These are phyloP conservation scores for Phaseolus lunatus DNA, from an alignment of 306 rosid species.

Conservation along the genomic window DNA sequence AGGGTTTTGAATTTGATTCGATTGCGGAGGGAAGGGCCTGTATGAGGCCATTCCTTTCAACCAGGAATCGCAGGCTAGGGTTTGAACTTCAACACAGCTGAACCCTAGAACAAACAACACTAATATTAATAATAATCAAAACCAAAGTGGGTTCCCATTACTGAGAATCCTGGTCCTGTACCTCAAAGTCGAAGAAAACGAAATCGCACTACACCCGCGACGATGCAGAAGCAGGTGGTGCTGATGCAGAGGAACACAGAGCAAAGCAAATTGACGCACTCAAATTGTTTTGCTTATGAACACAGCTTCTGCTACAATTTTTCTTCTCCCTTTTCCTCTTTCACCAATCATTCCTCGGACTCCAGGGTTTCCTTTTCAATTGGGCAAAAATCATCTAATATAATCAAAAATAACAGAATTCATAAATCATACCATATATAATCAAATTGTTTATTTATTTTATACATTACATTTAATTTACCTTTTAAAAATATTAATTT, in stretches of 20 bases:
- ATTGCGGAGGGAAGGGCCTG: conserved; percentile 83
- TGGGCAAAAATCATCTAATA: neutral
- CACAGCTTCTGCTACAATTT: neutral
- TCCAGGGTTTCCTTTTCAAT: neutral
- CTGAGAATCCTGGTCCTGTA: neutral
- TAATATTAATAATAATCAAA: neutral
- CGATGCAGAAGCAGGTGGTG: neutral
- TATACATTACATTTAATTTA: no score
- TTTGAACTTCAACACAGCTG: conserved; percentile 22
- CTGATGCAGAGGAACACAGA: neutral
- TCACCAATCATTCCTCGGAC: neutral
- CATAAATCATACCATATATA: neutral
- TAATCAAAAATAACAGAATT: neutral
- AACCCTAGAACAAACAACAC: conserved; percentile 29
- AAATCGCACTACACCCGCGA: neutral
- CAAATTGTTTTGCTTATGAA: neutral
- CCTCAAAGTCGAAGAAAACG: neutral
- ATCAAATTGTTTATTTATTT: no score
- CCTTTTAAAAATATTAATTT: no score
- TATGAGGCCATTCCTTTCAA: conserved; percentile 78
- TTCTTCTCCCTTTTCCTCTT: neutral
- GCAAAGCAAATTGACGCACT: neutral
- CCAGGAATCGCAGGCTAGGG: conserved; percentile 10
- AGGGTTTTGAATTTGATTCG: conserved; percentile 68
- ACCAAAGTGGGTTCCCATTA: neutral